phyloP scores from a whole-genome alignment of 176 grass and related monocot species.

The Aechmea fasciata region DNA sequence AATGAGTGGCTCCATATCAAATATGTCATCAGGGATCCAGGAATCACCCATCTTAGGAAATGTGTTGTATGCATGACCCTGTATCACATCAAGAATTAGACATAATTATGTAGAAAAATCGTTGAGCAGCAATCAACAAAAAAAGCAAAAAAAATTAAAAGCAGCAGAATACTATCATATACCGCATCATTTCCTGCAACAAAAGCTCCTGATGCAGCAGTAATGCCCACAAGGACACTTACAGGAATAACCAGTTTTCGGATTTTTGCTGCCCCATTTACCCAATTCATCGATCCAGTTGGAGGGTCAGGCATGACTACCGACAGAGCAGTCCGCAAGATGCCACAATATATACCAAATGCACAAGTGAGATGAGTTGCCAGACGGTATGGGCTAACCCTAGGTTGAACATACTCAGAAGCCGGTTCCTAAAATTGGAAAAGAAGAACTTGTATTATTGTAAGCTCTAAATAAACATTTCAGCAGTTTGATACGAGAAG shows the following conservation, averaged over 20 bases:
- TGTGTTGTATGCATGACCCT: slow-evolving; percentile 97
- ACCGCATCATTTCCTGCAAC: slow-evolving; percentile 98
- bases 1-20: slow-evolving; percentile 75
- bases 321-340: slow-evolving; percentile 91
- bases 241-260: slow-evolving; percentile 66
- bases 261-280: slow-evolving; percentile 67
- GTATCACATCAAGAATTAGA: slow-evolving; percentile 21
- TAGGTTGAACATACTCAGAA: slow-evolving; percentile 86
- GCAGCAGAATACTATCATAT: slow-evolving; percentile 32
- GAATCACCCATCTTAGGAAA: slow-evolving; percentile 98
- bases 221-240: slow-evolving; percentile 71
- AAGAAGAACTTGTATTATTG: slow-evolving; percentile 7
- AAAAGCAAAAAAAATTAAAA: background rate
- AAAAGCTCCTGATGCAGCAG: slow-evolving; percentile 84
- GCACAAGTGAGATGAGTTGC: slow-evolving; percentile 93
- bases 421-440: slow-evolving; percentile 53
- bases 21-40: slow-evolving; percentile 91
- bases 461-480: slow-evolving; percentile 7
- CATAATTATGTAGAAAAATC: background rate
- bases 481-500: slow-evolving; percentile 10
- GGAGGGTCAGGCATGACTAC: slow-evolving; percentile 86
- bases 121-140: background rate
- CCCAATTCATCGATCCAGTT: slow-evolving; percentile 51
- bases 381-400: slow-evolving; percentile 86
- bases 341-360: slow-evolving; percentile 87